Evolutionary conservation across 352 stramenopile species (phyloP).

Genomic region (Phytophthora agathidicida): DNA sequence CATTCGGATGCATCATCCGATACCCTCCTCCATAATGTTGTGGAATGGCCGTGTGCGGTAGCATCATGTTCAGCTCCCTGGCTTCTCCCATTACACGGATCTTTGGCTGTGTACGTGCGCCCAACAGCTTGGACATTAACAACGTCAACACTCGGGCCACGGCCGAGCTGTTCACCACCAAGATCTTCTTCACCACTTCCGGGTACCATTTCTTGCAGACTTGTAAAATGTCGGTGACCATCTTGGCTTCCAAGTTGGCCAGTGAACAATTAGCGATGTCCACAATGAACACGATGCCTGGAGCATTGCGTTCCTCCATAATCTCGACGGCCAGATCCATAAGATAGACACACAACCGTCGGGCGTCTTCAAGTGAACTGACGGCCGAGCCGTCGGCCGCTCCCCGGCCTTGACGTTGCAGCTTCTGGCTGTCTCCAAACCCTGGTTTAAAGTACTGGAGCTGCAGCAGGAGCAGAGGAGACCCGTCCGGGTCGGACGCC

Average conservation of each 20-base stretch:
- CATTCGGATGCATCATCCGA: constrained; percentile 48
- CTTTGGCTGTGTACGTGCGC: constrained; percentile 49
- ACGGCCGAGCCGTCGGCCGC: constrained; percentile 54
- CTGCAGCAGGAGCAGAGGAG: constrained; percentile 64
- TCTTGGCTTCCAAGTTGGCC: constrained; percentile 60
- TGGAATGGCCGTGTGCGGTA: constrained; percentile 54
- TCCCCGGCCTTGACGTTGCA: constrained; percentile 58
- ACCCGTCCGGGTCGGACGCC: constrained; percentile 52
- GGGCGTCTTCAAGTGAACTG: constrained; percentile 71
- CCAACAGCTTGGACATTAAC: constrained; percentile 56
- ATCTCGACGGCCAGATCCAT: constrained; percentile 75
- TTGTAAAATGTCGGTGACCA: constrained; percentile 69
- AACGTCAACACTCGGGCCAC: constrained; percentile 60
- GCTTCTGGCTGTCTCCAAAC: constrained; percentile 59
- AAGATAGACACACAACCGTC: constrained; percentile 74
- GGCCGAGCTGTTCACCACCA: constrained; percentile 70
- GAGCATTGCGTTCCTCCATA: constrained; percentile 70
- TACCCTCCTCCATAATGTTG: constrained; percentile 71
- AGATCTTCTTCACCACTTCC: constrained; percentile 59
- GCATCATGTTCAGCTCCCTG: constrained; percentile 54
- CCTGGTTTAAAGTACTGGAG: constrained; percentile 69
- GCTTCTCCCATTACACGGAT: constrained; percentile 55
- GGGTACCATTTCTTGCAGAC: constrained; percentile 71
- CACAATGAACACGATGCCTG: constrained; percentile 73
- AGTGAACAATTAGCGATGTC: constrained; percentile 60